These are phyloP conservation scores for Tetrastigma voinierianum DNA, from an alignment of 164 flowering plant genomes.

Conservation along the genomic window DNA sequence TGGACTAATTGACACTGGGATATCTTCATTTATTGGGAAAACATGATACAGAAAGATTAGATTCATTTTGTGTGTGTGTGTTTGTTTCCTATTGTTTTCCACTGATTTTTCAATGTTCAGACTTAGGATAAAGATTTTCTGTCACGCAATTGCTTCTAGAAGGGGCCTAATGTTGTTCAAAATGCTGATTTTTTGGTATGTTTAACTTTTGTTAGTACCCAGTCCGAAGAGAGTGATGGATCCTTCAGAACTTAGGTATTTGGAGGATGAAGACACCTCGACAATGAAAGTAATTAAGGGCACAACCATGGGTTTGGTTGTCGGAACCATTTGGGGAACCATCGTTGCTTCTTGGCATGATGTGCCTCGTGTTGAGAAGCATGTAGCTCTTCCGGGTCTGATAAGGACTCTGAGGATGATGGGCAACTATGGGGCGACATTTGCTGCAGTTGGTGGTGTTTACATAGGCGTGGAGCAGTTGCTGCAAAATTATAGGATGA, in stretches of 20 bases:
- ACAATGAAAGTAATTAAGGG: constrained; percentile 76
- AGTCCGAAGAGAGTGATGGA: constrained; percentile 50
- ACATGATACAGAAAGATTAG: no score
- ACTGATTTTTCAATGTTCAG: no score
- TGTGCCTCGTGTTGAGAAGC: constrained; percentile 96
- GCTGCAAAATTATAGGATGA: constrained; percentile 68
- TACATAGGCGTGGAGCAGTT: constrained; percentile 95
- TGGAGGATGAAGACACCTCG: constrained; percentile 77
- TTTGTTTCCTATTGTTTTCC: neutral
- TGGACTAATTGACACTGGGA: no score
- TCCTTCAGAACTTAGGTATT: constrained; percentile 63
- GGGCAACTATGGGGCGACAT: constrained; percentile 85
- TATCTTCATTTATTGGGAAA: no score
- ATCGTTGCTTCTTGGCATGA: constrained; percentile 90
- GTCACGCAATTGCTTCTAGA: neutral
- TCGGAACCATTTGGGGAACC: constrained; percentile 81
- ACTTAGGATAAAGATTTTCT: no score
- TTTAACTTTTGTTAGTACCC: neutral
- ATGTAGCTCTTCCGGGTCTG: constrained; percentile 91
- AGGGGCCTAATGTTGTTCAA: neutral
- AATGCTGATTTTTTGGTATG: neutral
- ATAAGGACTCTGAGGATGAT: constrained; percentile 86
- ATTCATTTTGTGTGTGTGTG: neutral
- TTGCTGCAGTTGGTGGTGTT: constrained; percentile 95
- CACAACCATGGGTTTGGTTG: constrained; percentile 66